Base-by-base conservation (phyloP, 176 grass and related monocot species). In the Musa itinerans region DNA sequence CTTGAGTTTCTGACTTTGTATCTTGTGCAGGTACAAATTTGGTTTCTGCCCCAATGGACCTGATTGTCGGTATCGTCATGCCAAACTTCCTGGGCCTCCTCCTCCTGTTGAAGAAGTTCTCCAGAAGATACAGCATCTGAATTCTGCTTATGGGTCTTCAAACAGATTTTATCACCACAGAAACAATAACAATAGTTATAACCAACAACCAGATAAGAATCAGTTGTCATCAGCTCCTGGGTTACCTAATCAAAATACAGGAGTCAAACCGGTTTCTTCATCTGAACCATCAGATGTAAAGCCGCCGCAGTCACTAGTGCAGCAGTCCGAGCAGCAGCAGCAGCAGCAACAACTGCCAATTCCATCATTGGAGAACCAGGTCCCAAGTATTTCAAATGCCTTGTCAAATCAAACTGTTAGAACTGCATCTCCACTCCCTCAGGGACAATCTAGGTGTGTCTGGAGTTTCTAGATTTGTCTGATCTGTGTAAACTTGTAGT, bases 381-480 rank as follows among this genome's bases (percentile, higher is more conserved):
- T 20, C 53, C 84, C 82, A 73, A 75, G 50, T 91, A 79, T 75
- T 91, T 83, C 85, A 72, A 89, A 89, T 86, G 88, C 90, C 65
- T 79, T 64, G 50, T 72, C 81, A 26, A 88, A 84, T 77, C 85
- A 89, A 76, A 53, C 85, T 16, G 67, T 68, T 75, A 89, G 88
- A 87, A 85, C 87, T 51, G 95, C 90, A 48, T 85, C 90, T 75
- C 86, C 91, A 59, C 95, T 99, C 83, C 95, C 95, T 52, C 90
- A 91, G 83, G 95, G 95, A 16, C 83, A 83, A 74, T 91, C 95
- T 99, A 99, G 90, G 95, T 99, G 90, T 99, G 95, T 99, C 80
- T 89, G 90, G 86, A 99, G 95, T 91, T 99, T 89, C 84, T 94
- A 99, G 88, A 83, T 71, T 71, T 83, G 26, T 69, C 53, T 72